Evolutionary conservation across 805 yeast genomes (phyloP), one percentile per base, ranked within the genome.

Genomic region (Candida sphagnicola): DNA sequence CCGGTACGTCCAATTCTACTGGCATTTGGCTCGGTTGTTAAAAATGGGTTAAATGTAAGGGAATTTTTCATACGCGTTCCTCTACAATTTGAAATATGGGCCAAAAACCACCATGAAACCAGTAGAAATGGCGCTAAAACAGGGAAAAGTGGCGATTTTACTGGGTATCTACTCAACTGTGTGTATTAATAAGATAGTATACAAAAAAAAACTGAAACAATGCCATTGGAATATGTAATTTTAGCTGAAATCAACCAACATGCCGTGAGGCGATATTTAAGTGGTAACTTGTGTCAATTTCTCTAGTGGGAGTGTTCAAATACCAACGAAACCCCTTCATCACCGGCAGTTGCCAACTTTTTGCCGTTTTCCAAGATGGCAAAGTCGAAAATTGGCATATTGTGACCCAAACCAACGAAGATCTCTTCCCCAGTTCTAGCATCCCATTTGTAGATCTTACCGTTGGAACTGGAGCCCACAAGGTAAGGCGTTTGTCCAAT

Each of bases 351-450:
- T 26, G 89, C 74, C 32, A 93, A 54, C 57, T 82, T 80, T 37
- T 74, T 72, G 18, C 88, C 91, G 33, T 75, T 65, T 29, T 77
- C 80, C 41, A 80, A 76, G 31, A 82, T 55, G 14, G 83, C 80
- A 56, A 93, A 91, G 52, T 88, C 97, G 46, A 93, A 72, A 14
- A 93, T 81, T 45, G 98, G 98, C 85, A 86, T 85, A 61, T 84
- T 85, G 60, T 93, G 99, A 16, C 99, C 99, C 29, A 79, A 78
- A 46, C 95, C 93, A 24, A 74, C 82, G 65, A 83, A 85, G 42
- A 83, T 62, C 52, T 78, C 81, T 43, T 75, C 78, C 41, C 95
- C 95, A 2, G 89, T 82, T 65, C 96, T 81, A 5, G 85, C 81
- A 61, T 93, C 97, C 85, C 88, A 89, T 59, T 83, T 80, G 62